Base-by-base conservation (phyloP, 345 rosid species). In the Clausena lansium region DNA sequence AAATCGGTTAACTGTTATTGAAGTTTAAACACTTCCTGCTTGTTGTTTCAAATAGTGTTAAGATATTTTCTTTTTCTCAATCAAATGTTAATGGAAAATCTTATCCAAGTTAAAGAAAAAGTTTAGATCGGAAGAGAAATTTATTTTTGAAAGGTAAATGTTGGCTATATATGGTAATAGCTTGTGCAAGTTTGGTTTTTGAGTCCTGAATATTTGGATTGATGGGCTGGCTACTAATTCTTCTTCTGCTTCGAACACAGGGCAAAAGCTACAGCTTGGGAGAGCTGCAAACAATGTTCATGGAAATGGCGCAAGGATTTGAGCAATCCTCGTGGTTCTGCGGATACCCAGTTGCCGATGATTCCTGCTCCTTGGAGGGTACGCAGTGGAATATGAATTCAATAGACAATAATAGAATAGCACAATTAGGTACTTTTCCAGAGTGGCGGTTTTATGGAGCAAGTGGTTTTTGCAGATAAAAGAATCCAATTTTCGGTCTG, bases 221-320 rank as follows among this genome's bases (percentile, higher is more conserved):
- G 50, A 2, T 13, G 50, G 50, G 50, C 17, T 13, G 50, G 50
- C 17, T 45, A 11, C 50, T 45, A 45, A 45, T 13, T 45, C 50
- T 13, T 13, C 50, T 45, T 45, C 50, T 45, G 50, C 50, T 68
- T 33, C 32, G 24, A 19, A 7, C 4, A 45, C 87, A 87, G 92
- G 78, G 78, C 1, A 86, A 89, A 59, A 71, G 38, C 10, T 85
- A 79, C 75, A 87, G 82, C 67, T 79, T 86, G 80, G 89, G 84
- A 76, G 91, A 87, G 74, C 60, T 91, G 64, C 92, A 86, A 55
- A 20, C 32, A 10, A 89, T 91, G 91, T 68, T 89, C 1, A 47
- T 67, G 67, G 94, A 89, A 41, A 82, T 91, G 86, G 88, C 68
- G 0, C 78, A 80, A 67, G 89, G 78, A 9, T 88, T 85, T n/a